Evolutionary conservation across 257 asterid genomes (phyloP).

Genomic region (Scutellaria galericulata): DNA sequence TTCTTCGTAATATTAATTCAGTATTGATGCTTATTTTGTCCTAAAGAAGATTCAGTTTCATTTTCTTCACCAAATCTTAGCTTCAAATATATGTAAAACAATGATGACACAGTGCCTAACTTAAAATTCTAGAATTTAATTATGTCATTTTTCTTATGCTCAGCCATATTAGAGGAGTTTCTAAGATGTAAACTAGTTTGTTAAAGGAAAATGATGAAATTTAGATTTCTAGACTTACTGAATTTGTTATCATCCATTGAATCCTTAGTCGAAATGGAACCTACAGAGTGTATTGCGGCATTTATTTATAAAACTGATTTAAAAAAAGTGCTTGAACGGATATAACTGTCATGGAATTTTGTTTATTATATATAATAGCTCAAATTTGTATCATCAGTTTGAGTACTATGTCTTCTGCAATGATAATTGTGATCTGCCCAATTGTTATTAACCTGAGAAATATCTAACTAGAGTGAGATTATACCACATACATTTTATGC

Average conservation of each 20-base stretch:
- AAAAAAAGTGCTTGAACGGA: too few species aligned
- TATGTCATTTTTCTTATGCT: neutral
- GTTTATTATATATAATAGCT: too few species aligned
- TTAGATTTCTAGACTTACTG: neutral
- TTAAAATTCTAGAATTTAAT: neutral
- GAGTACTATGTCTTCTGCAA: too few species aligned
- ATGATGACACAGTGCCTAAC: neutral
- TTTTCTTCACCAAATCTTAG: neutral
- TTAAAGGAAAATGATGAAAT: neutral
- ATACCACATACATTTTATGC: neutral
- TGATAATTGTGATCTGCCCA: too few species aligned
- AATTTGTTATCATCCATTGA: neutral
- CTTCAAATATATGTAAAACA: neutral
- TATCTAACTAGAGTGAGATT: too few species aligned
- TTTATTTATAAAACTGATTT: too few species aligned
- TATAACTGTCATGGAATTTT: too few species aligned
- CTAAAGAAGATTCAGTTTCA: conserved; percentile 8
- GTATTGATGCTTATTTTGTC: neutral
- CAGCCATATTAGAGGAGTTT: neutral
- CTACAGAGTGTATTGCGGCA: too few species aligned
- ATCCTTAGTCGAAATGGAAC: too few species aligned
- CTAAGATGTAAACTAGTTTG: neutral
- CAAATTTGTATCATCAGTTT: too few species aligned
- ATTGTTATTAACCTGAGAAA: too few species aligned
- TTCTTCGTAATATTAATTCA: neutral